These are phyloP conservation scores for Heterobasidion irregulare DNA, from an alignment of 1,284 basidiomycete genomes.

Conservation along the genomic window DNA sequence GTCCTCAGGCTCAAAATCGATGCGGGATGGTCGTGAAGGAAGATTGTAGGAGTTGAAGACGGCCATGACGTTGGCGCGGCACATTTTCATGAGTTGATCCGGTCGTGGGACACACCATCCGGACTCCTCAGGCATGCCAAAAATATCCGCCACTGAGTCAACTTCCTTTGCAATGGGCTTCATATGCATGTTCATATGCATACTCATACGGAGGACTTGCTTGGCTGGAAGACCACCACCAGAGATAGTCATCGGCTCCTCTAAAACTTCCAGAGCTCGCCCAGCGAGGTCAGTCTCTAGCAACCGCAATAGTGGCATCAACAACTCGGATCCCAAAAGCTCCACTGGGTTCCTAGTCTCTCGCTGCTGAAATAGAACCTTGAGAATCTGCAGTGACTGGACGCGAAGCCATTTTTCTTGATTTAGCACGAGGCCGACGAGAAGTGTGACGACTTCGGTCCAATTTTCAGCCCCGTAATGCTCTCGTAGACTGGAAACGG, in stretches of 20 bases:
- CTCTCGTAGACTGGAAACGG: constrained; percentile 77
- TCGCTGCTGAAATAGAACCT: constrained; percentile 81
- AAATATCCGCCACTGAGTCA: constrained; percentile 60
- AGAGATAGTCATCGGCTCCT: constrained; percentile 77
- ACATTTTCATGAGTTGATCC: constrained; percentile 51
- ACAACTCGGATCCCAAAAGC: constrained; percentile 73
- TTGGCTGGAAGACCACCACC: constrained; percentile 73
- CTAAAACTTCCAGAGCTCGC: constrained; percentile 86
- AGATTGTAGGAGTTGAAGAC: constrained; percentile 81
- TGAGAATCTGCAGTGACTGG: constrained; percentile 82
- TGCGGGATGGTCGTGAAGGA: constrained; percentile 63
- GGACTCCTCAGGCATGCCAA: constrained; percentile 73
- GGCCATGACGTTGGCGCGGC: constrained; percentile 71
- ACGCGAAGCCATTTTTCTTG: constrained; percentile 76
- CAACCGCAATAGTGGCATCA: constrained; percentile 85
- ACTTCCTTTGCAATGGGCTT: constrained; percentile 32
- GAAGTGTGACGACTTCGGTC: constrained; percentile 73
- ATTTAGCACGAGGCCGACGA: constrained; percentile 86
- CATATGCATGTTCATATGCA: constrained; percentile 33
- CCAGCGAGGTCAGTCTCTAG: constrained; percentile 80
- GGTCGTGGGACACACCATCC: constrained; percentile 81
- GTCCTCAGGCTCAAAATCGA: constrained; percentile 57
- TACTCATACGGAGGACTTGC: constrained; percentile 84
- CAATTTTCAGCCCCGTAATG: constrained; percentile 66
- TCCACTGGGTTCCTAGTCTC: constrained; percentile 73